A percentile compares a stretch with the other conserved stretches of the same genome.
phyloP scores from a whole-genome alignment of 1,139 yeast species.

The Pichia sp. region DNA sequence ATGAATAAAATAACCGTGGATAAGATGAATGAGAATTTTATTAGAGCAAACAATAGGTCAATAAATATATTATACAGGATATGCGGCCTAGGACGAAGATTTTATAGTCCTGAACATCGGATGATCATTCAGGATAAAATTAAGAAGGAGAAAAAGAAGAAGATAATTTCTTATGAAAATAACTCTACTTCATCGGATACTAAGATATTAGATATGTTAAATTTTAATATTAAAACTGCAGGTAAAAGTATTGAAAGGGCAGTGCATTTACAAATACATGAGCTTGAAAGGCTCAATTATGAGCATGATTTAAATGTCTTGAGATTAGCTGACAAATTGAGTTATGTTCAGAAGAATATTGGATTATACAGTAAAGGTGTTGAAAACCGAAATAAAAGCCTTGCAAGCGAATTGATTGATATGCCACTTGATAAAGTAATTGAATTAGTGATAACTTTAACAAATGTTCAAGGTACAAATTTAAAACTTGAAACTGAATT shows the following conservation, averaged over 20 bases:
- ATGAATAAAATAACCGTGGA: too few species aligned
- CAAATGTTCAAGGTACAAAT: not conserved
- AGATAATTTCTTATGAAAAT: too few species aligned
- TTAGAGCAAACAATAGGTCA: not conserved
- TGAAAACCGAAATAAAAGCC: not conserved
- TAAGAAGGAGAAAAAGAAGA: not conserved
- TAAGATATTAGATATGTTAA: not conserved
- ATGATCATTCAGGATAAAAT: too few species aligned
- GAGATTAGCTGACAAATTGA: conserved; percentile 6
- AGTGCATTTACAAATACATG: conserved; percentile 1
- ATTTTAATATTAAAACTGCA: not conserved
- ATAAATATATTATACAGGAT: not conserved
- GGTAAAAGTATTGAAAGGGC: conserved; percentile 3
- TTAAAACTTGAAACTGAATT: conserved; percentile 8
- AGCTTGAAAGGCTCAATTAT: conserved; percentile 6
- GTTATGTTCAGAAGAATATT: conserved; percentile 10
- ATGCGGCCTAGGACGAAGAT: not conserved
- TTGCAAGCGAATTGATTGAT: conserved; percentile 8
- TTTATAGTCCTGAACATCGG: not conserved
- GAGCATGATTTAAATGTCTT: conserved; percentile 5
- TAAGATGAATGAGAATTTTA: not conserved
- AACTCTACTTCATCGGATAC: too few species aligned
- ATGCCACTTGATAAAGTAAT: conserved; percentile 8
- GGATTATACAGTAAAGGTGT: conserved; percentile 4
- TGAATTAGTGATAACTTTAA: not conserved